Conservation (phyloP, 2,329 filamentous ascomycete genomes). For the Annulohypoxylon truncatum region DNA sequence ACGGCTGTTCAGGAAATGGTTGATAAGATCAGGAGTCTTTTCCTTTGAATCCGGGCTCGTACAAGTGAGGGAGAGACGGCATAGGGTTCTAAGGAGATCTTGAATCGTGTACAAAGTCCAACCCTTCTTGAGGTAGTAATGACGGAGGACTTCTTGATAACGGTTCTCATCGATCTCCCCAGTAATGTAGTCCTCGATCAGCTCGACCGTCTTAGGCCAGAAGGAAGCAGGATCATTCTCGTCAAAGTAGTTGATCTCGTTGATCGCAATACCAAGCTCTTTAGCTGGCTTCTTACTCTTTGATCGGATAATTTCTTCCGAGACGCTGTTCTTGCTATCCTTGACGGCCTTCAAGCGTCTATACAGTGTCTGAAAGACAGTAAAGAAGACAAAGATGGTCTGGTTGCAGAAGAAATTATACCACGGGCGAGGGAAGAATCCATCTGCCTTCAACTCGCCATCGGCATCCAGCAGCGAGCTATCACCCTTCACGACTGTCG, state of each 20-base stretch:
- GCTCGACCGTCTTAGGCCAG: conserved; percentile 85
- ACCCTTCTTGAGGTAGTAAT: conserved; percentile 89
- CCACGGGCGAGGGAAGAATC: conserved; percentile 81
- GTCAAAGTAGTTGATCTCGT: conserved; percentile 81
- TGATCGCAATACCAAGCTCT: conserved; percentile 85
- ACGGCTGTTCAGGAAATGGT: conserved; percentile 85
- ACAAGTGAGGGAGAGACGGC: conserved; percentile 83
- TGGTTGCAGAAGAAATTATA: conserved; percentile 94
- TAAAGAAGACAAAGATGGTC: conserved; percentile 94
- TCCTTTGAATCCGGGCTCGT: conserved; percentile 90
- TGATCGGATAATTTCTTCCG: conserved; percentile 78
- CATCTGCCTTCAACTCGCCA: conserved; percentile 77
- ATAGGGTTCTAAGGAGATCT: conserved; percentile 84
- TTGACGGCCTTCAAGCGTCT: conserved; percentile 86
- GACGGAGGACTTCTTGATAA: conserved; percentile 90
- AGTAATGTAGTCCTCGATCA: conserved; percentile 88
- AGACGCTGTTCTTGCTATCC: conserved; percentile 77
- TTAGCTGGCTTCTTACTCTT: conserved; percentile 82
- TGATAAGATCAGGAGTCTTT: conserved; percentile 90
- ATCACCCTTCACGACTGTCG: conserved; percentile 64
- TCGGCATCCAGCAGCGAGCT: conserved; percentile 68
- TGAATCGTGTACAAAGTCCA: conserved; percentile 96
- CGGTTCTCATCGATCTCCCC: conserved; percentile 84
- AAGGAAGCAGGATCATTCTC: conserved; percentile 73
- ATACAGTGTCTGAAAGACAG: conserved; percentile 92